phyloP scores from a whole-genome alignment of 2,329 filamentous ascomycete species.

The Aureobasidium sp. region DNA sequence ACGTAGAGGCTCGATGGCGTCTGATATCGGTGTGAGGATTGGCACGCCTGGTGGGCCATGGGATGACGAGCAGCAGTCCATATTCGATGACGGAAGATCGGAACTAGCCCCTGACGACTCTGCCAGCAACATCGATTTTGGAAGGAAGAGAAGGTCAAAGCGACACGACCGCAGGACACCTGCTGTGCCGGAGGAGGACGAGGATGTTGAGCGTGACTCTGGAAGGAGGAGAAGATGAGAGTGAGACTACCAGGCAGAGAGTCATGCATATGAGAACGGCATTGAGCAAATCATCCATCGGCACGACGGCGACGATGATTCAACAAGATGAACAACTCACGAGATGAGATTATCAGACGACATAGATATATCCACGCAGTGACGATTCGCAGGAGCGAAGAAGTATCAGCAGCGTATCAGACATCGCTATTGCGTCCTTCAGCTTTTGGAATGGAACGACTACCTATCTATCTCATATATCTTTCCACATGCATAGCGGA shows the following conservation, averaged over 20 bases:
- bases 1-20: conserved; percentile 47
- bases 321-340: background rate
- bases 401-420: background rate
- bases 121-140: conserved; percentile 72
- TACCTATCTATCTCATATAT: background rate
- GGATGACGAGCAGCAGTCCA: conserved; percentile 23
- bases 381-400: too few relatives aligned
- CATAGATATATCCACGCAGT: background rate
- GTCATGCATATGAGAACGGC: background rate
- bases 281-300: background rate
- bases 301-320: background rate
- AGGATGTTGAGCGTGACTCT: conserved; percentile 31
- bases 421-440: background rate
- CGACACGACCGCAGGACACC: conserved; percentile 48
- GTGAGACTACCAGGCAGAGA: background rate
- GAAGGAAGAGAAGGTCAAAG: conserved; percentile 58
- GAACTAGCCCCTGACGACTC: conserved; percentile 67
- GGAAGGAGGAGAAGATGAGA: background rate
- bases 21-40: conserved; percentile 35
- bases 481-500: background rate
- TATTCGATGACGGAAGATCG: conserved; percentile 34
- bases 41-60: conserved; percentile 33
- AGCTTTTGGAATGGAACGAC: background rate
- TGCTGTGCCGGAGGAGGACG: conserved; percentile 60
- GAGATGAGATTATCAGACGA: background rate